Evolutionary conservation across 164 flowering plant genomes (phyloP).

Genomic region (Chimonanthus salicifolius): DNA sequence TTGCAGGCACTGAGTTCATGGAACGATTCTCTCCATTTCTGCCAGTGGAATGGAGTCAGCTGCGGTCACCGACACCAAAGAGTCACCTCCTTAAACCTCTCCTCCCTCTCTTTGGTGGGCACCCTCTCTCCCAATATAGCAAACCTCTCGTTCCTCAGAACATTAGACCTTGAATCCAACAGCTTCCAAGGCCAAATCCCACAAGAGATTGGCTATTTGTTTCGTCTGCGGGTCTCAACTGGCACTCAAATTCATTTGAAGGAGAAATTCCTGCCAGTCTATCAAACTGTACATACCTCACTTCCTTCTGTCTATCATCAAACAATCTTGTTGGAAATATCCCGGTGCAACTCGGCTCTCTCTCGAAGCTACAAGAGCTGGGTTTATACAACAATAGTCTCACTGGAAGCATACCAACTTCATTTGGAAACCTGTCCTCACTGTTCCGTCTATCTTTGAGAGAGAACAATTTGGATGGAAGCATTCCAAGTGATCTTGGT

Average conservation of each 20-base stretch:
- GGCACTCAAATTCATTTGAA: constrained; percentile 25
- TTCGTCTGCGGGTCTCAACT: constrained; percentile 21
- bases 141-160: constrained; percentile 36
- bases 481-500: not conserved
- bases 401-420: not conserved
- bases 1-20: constrained; percentile 7
- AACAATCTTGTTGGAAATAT: not conserved
- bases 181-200: constrained; percentile 31
- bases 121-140: constrained; percentile 29
- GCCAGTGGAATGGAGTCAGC: constrained; percentile 6
- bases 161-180: constrained; percentile 32
- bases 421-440: constrained; percentile 1
- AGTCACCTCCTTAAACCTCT: constrained; percentile 19
- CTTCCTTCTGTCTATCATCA: constrained; percentile 13
- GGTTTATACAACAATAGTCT: not conserved
- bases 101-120: constrained; percentile 14
- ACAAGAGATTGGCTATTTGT: constrained; percentile 20
- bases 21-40: constrained; percentile 14
- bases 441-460: not conserved
- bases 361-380: not conserved
- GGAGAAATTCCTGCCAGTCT: constrained; percentile 32
- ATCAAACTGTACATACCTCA: constrained; percentile 15
- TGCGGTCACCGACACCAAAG: constrained; percentile 24
- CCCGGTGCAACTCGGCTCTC: not conserved
- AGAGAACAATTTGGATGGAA: constrained; percentile 1